These are phyloP conservation scores for Starmerella apicola DNA, from an alignment of 805 yeast species.

Conservation along the genomic window DNA sequence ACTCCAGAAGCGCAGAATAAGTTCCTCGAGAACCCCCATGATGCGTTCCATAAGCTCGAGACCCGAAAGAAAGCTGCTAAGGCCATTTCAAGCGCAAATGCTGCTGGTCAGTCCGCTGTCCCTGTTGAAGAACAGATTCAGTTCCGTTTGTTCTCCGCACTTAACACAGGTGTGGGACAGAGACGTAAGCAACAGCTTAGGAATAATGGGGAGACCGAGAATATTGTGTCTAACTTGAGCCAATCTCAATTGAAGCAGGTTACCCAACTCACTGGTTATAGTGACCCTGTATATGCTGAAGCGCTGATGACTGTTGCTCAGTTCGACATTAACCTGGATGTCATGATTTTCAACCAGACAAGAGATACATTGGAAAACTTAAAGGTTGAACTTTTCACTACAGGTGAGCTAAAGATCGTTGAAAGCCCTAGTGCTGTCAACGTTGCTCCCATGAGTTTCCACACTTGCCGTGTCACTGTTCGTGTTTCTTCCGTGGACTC, in stretches of 20 bases:
- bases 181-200: not conserved
- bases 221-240: conserved; percentile 8
- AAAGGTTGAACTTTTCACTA: conserved; percentile 86
- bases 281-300: conserved; percentile 96
- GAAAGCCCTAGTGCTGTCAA: conserved; percentile 84
- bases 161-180: conserved; percentile 2
- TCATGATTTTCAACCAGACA: conserved; percentile 88
- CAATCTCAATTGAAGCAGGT: conserved; percentile 77
- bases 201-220: not conserved
- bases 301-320: conserved; percentile 94
- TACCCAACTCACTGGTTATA: conserved; percentile 91
- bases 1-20: conserved; percentile 45
- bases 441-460: conserved; percentile 95
- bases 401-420: conserved; percentile 90
- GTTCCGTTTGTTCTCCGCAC: conserved; percentile 19
- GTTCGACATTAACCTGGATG: conserved; percentile 89
- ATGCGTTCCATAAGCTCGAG: conserved; percentile 67
- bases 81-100: conserved; percentile 26
- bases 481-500: conserved; percentile 96
- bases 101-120: conserved; percentile 42
- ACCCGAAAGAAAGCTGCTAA: conserved; percentile 31
- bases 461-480: conserved; percentile 73
- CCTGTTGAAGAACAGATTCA: conserved; percentile 20
- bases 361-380: conserved; percentile 76
- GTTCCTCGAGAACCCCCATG: conserved; percentile 76